Percentiles rank a stretch among this genome's conserved stretches.
Conservation (phyloP, 495 filamentous ascomycete species). For the Hyphodiscus hymeniophilus region DNA sequence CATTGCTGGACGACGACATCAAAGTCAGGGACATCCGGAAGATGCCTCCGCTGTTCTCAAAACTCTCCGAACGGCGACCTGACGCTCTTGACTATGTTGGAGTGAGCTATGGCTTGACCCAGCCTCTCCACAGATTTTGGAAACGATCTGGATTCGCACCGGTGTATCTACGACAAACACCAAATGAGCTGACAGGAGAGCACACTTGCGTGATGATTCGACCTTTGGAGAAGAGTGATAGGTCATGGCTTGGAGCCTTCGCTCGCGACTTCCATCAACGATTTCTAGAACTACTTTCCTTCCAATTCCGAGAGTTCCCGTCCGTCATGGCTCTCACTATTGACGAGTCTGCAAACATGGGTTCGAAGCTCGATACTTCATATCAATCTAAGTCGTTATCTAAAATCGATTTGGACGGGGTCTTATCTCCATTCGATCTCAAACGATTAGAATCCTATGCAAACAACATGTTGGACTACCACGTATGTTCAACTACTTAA, state of each 20-base stretch:
- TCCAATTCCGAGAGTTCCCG: constrained; percentile 83
- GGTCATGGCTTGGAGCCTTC: constrained; percentile 76
- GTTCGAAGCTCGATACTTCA: constrained; percentile 51
- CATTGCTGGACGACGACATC: constrained; percentile 77
- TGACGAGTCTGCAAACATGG: constrained; percentile 72
- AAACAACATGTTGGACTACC: constrained; percentile 94
- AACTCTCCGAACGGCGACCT: constrained; percentile 75
- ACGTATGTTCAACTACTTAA: too few species aligned
- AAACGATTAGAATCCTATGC: constrained; percentile 92
- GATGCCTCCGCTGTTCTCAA: constrained; percentile 90
- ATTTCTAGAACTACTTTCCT: constrained; percentile 81
- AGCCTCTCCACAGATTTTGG: constrained; percentile 92
- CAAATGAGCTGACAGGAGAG: constrained; percentile 94
- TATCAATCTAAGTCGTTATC: constrained; percentile 45
- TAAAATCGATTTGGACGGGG: constrained; percentile 63
- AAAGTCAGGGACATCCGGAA: constrained; percentile 82
- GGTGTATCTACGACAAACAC: constrained; percentile 90
- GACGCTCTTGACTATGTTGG: constrained; percentile 84
- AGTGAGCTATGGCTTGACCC: constrained; percentile 89
- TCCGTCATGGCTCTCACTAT: constrained; percentile 77
- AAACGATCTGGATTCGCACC: constrained; percentile 78
- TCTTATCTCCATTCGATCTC: constrained; percentile 84
- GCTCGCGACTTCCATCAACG: constrained; percentile 86
- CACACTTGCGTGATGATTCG: constrained; percentile 97
- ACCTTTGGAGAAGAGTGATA: constrained; percentile 59